Base-by-base conservation (phyloP, 768 basidiomycete genomes). In the Termitomyces sp. region DNA sequence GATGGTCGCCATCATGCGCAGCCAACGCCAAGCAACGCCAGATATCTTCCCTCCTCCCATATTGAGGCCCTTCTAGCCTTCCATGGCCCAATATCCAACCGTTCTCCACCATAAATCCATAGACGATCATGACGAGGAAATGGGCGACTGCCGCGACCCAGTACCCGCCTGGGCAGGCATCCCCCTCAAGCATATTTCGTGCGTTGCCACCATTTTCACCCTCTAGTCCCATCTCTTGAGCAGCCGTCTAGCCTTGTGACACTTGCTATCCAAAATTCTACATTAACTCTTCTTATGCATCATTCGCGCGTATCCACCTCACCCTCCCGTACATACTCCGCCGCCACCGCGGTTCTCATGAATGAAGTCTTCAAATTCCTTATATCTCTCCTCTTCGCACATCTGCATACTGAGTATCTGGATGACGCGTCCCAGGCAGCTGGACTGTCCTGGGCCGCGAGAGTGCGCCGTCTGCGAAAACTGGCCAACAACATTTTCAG, bases 251-350 rank as follows among this genome's bases (percentile, higher is more conserved):
- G 90, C 54, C 80, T 92, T 58, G 79, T 91, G 59, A 89, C 87
- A n/a, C 81, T 95, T 70, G 93, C 93, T 52, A 82, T 94, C 53
- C 95, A 98, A 76, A 98, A 98, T 75, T 93, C 93, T 22, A 76
- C 86, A 57, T 71, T 98, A 57, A 91, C 93, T 36, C 84, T 98
- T 71, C 89, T 98, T 70, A 95, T 98, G 91, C 95, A 97, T 77
- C 92, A 96, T 73, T 97, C 96, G 41, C 86, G 95, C 63, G 87
- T 92, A 54, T 88, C 90, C 11, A 83, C 86, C 18, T 79, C 91
- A 2, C 83, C 90, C 0, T 85, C 87, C 55, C 79, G 82, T 56
- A 80, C 87, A 2, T 98, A 98, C 72, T 95, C 91, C 37, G 91
- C 96, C n/a, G 93, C 93, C 13, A 85, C 91, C 6, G 95, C 95